These are phyloP conservation scores for Candida takata DNA, from an alignment of 805 yeast species.

Conservation along the genomic window DNA sequence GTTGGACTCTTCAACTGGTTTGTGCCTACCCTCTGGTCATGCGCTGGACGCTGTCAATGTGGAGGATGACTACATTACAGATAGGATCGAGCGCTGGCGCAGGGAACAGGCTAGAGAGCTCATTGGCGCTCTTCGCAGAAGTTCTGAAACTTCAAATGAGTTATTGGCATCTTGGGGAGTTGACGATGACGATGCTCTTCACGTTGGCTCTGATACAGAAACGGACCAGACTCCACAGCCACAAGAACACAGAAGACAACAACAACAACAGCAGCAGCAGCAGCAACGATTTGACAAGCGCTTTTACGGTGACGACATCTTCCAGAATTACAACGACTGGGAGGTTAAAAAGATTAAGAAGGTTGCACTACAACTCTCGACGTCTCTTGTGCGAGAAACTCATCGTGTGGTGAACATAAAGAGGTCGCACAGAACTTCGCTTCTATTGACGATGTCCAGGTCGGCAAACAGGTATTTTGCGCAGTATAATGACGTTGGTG, in stretches of 20 bases:
- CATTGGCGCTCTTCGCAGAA: constrained; percentile 17
- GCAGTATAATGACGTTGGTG: constrained; percentile 2
- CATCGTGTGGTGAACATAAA: constrained; percentile 1
- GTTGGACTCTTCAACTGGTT: constrained; percentile 9
- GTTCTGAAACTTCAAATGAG: constrained; percentile 7
- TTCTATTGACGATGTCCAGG: constrained; percentile 16
- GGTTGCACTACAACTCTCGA: constrained; percentile 20
- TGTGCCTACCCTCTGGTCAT: constrained; percentile 15
- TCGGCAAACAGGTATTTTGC: constrained; percentile 15
- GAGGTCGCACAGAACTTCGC: constrained; percentile 16
- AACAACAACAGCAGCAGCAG: too few species aligned
- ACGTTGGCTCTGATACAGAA: background rate
- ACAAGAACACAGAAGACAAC: background rate
- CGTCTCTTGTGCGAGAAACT: constrained; percentile 18
- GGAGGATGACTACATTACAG: constrained; percentile 13
- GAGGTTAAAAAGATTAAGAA: constrained; percentile 21
- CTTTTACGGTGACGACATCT: constrained; percentile 24
- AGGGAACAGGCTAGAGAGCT: constrained; percentile 22
- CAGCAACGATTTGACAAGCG: too few species aligned
- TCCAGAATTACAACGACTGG: constrained; percentile 15
- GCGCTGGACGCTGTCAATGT: background rate
- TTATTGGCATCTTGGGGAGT: constrained; percentile 30
- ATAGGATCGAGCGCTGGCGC: constrained; percentile 24
- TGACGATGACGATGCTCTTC: constrained; percentile 24
- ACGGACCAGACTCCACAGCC: constrained; percentile 1